Evolutionary conservation across 2,329 filamentous ascomycete genomes (phyloP).

Genomic region (Harringtonia aguacate): DNA sequence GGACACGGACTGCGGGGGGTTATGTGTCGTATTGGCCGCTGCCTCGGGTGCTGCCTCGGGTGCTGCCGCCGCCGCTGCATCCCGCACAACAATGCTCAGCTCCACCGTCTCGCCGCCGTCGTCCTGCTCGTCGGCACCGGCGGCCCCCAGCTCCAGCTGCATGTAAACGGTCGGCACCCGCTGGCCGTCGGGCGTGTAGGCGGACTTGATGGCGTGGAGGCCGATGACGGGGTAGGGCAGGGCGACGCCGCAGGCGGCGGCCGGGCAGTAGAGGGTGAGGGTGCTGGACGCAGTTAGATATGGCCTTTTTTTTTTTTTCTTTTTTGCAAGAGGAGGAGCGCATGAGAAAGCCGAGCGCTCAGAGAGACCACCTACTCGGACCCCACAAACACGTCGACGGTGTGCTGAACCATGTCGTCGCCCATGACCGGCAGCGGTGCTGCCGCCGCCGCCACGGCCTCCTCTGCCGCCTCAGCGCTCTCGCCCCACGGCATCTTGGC

Average conservation of each 20-base stretch:
- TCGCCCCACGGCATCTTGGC: constrained; percentile 44
- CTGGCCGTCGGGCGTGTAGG: constrained; percentile 23
- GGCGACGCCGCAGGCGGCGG: constrained; percentile 47
- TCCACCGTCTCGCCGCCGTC: constrained; percentile 57
- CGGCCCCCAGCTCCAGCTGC: constrained; percentile 54
- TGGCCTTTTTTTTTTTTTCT: no score
- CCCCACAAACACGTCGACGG: constrained; percentile 46
- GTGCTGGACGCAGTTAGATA: constrained; percentile 28
- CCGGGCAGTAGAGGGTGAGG: constrained; percentile 53
- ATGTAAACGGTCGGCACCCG: constrained; percentile 48
- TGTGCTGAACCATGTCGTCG: constrained; percentile 30
- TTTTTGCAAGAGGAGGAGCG: not conserved
- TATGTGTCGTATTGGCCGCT: not conserved
- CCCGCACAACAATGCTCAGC: constrained; percentile 53
- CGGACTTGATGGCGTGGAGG: constrained; percentile 62
- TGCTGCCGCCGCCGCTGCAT: constrained; percentile 6
- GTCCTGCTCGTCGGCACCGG: constrained; percentile 40
- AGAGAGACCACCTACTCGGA: constrained; percentile 48
- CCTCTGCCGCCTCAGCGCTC: constrained; percentile 22
- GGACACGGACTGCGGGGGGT: constrained; percentile 15
- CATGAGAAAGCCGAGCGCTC: no score
- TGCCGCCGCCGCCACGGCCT: constrained; percentile 21
- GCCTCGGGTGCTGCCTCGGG: not conserved
- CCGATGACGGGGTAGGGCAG: constrained; percentile 67
- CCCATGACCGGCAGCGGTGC: constrained; percentile 13